A percentile compares a stretch with the other conserved stretches of the same genome.
Evolutionary conservation across 2,329 filamentous ascomycete genomes (phyloP).

Genomic region (Penicillium sp.): DNA sequence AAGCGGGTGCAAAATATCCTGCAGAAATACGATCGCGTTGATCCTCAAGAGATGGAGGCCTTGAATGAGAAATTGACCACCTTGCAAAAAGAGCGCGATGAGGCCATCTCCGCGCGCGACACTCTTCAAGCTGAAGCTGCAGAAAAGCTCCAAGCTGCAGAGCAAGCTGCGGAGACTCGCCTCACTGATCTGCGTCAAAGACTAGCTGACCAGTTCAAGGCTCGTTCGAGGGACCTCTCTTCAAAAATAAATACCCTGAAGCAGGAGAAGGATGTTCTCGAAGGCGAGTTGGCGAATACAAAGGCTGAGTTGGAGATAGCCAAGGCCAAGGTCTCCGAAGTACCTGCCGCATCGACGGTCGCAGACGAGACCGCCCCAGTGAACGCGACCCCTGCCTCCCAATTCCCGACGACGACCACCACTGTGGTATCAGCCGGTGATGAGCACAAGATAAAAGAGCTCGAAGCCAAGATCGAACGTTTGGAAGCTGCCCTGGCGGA

Average conservation of each 20-base stretch:
- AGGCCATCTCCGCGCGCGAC: slow-evolving; percentile 61
- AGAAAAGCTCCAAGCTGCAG: slow-evolving; percentile 51
- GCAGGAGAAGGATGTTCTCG: slow-evolving; percentile 69
- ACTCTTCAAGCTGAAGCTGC: slow-evolving; percentile 55
- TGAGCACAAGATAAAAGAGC: slow-evolving; percentile 62
- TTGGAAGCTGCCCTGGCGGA: slow-evolving; percentile 57
- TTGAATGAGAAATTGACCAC: slow-evolving; percentile 76
- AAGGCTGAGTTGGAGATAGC: slow-evolving; percentile 59
- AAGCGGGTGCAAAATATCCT: slow-evolving; percentile 95
- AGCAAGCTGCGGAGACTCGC: slow-evolving; percentile 53
- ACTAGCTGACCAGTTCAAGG: slow-evolving; percentile 58
- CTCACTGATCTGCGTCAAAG: slow-evolving; percentile 54
- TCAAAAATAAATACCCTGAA: slow-evolving; percentile 57
- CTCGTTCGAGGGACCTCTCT: slow-evolving; percentile 65
- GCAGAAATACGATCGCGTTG: slow-evolving; percentile 92
- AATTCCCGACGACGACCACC: slow-evolving; percentile 36
- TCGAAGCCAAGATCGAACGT: slow-evolving; percentile 63
- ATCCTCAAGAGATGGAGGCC: slow-evolving; percentile 88
- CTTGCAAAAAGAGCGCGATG: slow-evolving; percentile 68
- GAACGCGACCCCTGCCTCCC: slow-evolving; percentile 37
- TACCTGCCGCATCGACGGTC: slow-evolving; percentile 46
- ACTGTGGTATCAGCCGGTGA: slow-evolving; percentile 36
- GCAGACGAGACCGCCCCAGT: slow-evolving; percentile 49
- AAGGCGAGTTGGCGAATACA: slow-evolving; percentile 67
- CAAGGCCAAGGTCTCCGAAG: slow-evolving; percentile 58